Evolutionary conservation across 129 eudicot species (phyloP).

Genomic region (Heracleum sosnowskyi): DNA sequence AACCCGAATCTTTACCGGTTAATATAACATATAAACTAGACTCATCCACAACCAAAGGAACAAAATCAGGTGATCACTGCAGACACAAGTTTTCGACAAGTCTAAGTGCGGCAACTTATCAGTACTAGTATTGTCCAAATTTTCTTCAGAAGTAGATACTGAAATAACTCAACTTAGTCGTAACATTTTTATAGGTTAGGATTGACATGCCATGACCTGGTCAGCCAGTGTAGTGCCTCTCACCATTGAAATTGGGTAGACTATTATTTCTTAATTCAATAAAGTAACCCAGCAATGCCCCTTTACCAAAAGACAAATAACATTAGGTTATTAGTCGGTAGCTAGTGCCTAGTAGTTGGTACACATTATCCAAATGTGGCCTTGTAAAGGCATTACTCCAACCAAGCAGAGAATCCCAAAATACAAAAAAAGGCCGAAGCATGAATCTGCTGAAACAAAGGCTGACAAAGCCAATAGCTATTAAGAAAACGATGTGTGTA

Average conservation of each 20-base stretch:
- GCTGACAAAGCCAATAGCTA: neutral
- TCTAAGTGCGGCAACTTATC: neutral
- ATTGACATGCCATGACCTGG: neutral
- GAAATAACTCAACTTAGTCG: neutral
- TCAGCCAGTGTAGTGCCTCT: neutral
- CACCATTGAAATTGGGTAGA: neutral
- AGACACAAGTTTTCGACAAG: neutral
- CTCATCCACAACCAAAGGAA: neutral
- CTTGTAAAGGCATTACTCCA: neutral
- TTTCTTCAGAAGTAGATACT: neutral
- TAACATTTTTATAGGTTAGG: neutral
- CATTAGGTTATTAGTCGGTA: too few species aligned
- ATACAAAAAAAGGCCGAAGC: neutral
- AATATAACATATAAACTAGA: neutral
- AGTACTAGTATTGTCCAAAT: neutral
- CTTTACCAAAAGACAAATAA: neutral
- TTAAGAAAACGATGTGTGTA: too few species aligned
- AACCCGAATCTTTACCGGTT: neutral
- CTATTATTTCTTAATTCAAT: neutral
- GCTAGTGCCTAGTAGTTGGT: neutral
- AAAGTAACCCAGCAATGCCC: neutral
- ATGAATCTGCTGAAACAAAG: neutral
- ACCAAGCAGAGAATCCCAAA: neutral
- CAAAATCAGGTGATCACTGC: neutral
- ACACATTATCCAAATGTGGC: neutral